A percentile compares a stretch with the other conserved stretches of the same genome.
Evolutionary conservation across 495 filamentous ascomycete genomes (phyloP).

Genomic region (Daldinia caldariorum): DNA sequence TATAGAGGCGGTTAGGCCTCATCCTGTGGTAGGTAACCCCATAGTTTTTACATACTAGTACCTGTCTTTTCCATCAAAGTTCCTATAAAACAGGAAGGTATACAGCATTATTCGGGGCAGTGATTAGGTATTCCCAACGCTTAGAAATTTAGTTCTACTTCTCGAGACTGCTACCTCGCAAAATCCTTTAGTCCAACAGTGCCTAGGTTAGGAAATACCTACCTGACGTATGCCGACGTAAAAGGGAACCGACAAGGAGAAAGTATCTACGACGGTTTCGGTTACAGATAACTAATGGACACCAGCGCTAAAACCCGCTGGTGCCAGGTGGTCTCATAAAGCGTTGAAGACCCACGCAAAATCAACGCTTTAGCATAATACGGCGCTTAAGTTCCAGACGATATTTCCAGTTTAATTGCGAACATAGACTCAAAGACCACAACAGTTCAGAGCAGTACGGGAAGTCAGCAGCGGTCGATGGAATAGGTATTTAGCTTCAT

Average conservation of each 20-base stretch:
- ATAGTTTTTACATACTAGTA: not conserved
- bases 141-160: not conserved
- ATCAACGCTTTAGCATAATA: slow-evolving; percentile 2
- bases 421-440: slow-evolving; percentile 75
- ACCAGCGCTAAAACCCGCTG: not conserved
- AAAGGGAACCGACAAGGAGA: not conserved
- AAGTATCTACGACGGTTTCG: not conserved
- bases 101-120: not conserved
- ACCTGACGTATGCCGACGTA: not conserved
- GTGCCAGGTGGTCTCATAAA: slow-evolving; percentile 1
- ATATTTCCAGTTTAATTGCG: slow-evolving; percentile 45
- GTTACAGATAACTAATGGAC: not conserved
- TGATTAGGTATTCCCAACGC: not conserved
- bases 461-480: slow-evolving; percentile 75
- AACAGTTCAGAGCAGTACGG: slow-evolving; percentile 75
- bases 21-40: slow-evolving; percentile 11
- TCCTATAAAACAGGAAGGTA: slow-evolving; percentile 8
- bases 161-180: not conserved
- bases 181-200: not conserved
- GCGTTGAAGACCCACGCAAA: not conserved
- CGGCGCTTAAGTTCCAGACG: slow-evolving; percentile 2
- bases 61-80: not conserved
- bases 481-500: slow-evolving; percentile 67
- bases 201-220: slow-evolving; percentile 1
- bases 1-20: no score